These are phyloP conservation scores for Cymbidium sinense DNA, from an alignment of 106 monocot species.

Conservation along the genomic window DNA sequence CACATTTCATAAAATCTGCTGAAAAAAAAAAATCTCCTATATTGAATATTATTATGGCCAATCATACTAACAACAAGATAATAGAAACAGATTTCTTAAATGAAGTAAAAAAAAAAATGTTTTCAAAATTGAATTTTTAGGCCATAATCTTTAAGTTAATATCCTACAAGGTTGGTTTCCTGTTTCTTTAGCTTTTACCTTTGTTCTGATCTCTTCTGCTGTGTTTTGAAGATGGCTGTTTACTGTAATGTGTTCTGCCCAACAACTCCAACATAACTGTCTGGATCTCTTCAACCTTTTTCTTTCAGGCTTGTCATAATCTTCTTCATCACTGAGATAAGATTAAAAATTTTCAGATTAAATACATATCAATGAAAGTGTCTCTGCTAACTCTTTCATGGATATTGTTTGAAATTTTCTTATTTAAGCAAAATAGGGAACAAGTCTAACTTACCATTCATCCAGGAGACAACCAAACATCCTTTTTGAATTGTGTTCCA, in stretches of 20 bases:
- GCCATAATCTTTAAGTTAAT: not conserved
- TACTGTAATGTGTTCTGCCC: constrained; percentile 70
- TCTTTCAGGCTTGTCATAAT: constrained; percentile 63
- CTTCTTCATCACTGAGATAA: constrained; percentile 49
- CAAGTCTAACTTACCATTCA: constrained; percentile 55
- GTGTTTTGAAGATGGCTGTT: constrained; percentile 24
- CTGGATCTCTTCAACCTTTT: constrained; percentile 47
- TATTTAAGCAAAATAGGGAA: not conserved
- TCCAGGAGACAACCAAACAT: constrained; percentile 70
- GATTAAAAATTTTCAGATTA: not conserved
- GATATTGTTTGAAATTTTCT: not conserved
- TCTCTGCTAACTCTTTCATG: not conserved
- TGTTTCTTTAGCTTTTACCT: not conserved
- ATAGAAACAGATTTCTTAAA: not conserved
- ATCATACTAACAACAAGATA: too few species aligned
- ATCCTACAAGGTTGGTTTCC: not conserved
- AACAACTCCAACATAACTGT: constrained; percentile 2
- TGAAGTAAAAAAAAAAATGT: not conserved
- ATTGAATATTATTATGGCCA: too few species aligned
- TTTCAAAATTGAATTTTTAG: not conserved
- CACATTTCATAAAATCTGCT: too few species aligned
- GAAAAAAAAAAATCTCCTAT: too few species aligned
- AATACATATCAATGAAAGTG: not conserved
- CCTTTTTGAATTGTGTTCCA: constrained; percentile 7
- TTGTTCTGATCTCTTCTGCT: constrained; percentile 17